A percentile compares a stretch with the other conserved stretches of the same genome.
These are phyloP conservation scores for Pseudocercospora musae DNA, from an alignment of 2,329 filamentous ascomycete genomes.

Conservation along the genomic window DNA sequence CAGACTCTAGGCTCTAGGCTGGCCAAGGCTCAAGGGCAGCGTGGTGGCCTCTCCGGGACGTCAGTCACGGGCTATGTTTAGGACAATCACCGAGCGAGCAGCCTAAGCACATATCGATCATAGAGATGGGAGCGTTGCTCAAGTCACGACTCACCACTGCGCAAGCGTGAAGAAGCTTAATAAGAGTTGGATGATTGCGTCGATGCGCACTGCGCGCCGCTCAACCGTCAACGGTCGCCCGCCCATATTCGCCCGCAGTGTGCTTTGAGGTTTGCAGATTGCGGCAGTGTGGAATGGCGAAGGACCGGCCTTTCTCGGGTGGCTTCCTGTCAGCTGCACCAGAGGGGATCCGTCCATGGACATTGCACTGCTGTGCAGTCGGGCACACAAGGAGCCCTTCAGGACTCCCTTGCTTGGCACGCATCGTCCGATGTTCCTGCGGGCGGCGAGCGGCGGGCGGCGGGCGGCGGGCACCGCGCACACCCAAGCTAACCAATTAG, in stretches of 20 bases:
- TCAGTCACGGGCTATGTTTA: constrained; percentile 27
- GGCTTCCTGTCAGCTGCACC: constrained; percentile 25
- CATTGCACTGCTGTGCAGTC: too few species aligned
- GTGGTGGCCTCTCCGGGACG: constrained; percentile 14
- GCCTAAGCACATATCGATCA: neutral
- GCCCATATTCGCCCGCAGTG: neutral
- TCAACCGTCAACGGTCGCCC: constrained; percentile 21
- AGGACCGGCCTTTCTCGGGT: constrained; percentile 25
- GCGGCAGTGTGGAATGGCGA: constrained; percentile 18
- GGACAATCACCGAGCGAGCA: constrained; percentile 20
- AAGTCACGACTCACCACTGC: too few species aligned
- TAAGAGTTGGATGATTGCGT: constrained; percentile 17
- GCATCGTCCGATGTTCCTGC: constrained; percentile 11
- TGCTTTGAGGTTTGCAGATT: too few species aligned
- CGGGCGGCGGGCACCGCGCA: too few species aligned
- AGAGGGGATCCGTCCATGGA: constrained; percentile 13
- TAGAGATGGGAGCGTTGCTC: constrained; percentile 7
- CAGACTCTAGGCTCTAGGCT: constrained; percentile 16
- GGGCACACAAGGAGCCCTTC: constrained; percentile 19
- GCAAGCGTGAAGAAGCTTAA: constrained; percentile 14
- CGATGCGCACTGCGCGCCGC: neutral
- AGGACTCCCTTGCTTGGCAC: constrained; percentile 19
- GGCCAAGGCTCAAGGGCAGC: constrained; percentile 23
- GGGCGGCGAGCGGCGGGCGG: too few species aligned
- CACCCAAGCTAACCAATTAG: too few species aligned